Base-by-base conservation (phyloP, 139 green algal species). In the Coelastrella sp. region DNA sequence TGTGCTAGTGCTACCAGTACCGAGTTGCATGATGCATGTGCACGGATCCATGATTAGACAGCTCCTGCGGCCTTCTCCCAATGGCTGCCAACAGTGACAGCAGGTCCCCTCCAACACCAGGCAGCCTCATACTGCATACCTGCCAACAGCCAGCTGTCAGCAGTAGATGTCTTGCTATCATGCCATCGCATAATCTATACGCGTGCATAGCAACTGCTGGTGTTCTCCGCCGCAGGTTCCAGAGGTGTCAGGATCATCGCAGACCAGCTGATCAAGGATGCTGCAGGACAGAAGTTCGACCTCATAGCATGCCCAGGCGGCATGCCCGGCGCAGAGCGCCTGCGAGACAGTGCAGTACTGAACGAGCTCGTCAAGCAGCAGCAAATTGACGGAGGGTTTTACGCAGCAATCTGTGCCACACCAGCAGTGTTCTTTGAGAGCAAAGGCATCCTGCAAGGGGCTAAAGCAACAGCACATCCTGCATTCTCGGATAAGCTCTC, bases 391-490 rank as follows among this genome's bases (percentile, higher is more conserved):
- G 94, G 92, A 5, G 91, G 90, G 47, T 83, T 97, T 47, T 94
- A 94, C 5, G 97, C 96, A 5, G 98, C 98, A 58, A 99, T 99
- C 60, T 99, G 98, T 85, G 98, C 98, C 22, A 94, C 98, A 0
- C 98, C 98, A 4, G 96, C 94, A 0, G 97, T 99, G 32, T 97
- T 98, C 5, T 92, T 99, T 2, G 91, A 99, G 80, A 74, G 90
- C 6, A 92, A 97, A 57, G 96, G 97, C 19, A 91, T 99, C 1
- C 81, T 99, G 6, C 68, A 95, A 3, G 95, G 96, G 59, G 92
- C 90, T 54, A 92, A 91, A 54, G 97, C 96, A 0, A 99, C 98
- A 2, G 90, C 93, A 3, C 98, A 99, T 92, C 98, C 98, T 3
- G 97, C 93, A 20, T 99, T 99, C 87, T 80, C 92, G 6, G 94